phyloP scores from a whole-genome alignment of 176 grass and related monocot species.

The Urochloa ruziziensis region DNA sequence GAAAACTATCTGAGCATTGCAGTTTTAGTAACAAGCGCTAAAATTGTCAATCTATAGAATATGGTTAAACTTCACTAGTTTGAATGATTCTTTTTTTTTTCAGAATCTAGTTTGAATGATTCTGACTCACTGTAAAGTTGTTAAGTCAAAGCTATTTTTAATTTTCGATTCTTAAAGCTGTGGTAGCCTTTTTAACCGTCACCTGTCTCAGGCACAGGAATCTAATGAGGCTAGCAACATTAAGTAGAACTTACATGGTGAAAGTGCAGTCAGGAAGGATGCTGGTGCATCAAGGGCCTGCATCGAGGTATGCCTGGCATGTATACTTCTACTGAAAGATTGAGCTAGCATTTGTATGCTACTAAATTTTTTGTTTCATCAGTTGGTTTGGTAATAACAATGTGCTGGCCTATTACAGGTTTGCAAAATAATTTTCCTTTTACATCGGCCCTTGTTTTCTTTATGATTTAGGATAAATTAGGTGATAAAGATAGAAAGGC shows the following conservation, averaged over 20 bases:
- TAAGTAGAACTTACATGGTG: not conserved
- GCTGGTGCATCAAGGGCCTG: not conserved
- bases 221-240: not conserved
- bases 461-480: conserved; percentile 6
- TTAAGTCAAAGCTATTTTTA: not conserved
- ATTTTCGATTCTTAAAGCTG: not conserved
- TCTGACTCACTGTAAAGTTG: not conserved
- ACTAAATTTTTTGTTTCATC: not conserved
- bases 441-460: not conserved
- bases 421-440: not conserved
- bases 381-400: not conserved
- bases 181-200: not conserved
- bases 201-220: not conserved
- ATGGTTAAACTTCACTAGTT: not conserved
- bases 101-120: not conserved
- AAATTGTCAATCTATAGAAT: not conserved
- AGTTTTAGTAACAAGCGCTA: not conserved
- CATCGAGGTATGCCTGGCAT: not conserved
- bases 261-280: not conserved
- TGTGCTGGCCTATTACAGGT: not conserved
- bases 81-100: too few relatives aligned
- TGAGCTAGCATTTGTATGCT: not conserved
- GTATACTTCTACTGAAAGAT: not conserved
- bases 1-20: too few relatives aligned
- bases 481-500: conserved; percentile 15